A percentile compares a stretch with the other conserved stretches of the same genome.
Evolutionary conservation across 306 rosid genomes (phyloP).

Genomic region (Abrus pulchellus): DNA sequence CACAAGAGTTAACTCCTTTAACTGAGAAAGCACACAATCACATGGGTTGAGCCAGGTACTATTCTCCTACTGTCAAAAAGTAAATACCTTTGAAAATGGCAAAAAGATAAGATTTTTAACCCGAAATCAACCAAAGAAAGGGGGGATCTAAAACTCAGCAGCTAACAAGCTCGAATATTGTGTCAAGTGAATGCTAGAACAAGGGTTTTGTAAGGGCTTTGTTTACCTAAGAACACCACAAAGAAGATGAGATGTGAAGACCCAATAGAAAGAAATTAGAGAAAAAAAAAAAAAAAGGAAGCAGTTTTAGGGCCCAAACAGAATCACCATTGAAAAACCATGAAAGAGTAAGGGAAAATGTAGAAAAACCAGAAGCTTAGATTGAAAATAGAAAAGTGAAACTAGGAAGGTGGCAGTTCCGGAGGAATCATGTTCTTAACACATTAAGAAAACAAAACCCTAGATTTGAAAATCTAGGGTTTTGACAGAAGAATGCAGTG

Average conservation of each 20-base stretch:
- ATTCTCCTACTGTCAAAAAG: constrained; percentile 25
- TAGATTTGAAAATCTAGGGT: constrained; percentile 85
- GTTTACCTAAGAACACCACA: constrained; percentile 38
- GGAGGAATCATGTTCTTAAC: constrained; percentile 49
- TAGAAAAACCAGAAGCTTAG: constrained; percentile 52
- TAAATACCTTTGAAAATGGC: neutral
- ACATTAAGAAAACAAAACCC: constrained; percentile 68
- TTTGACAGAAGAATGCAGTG: constrained; percentile 69
- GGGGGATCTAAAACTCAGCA: constrained; percentile 36
- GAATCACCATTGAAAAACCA: constrained; percentile 37
- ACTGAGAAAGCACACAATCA: constrained; percentile 23
- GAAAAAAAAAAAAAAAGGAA: neutral
- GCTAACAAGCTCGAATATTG: constrained; percentile 22
- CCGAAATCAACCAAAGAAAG: neutral
- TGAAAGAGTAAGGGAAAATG: constrained; percentile 53
- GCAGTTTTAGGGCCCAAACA: constrained; percentile 47
- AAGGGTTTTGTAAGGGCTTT: constrained; percentile 54
- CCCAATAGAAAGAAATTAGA: neutral
- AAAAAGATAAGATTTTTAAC: constrained; percentile 47
- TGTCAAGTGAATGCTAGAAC: constrained; percentile 33
- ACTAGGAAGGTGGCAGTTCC: constrained; percentile 24
- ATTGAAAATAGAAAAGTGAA: constrained; percentile 43
- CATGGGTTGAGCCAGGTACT: constrained; percentile 36
- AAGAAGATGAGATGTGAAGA: constrained; percentile 28
- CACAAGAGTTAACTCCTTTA: constrained; percentile 13